Evolutionary conservation across 441 rosid genomes (phyloP), one percentile per base, ranked within the genome.

Genomic region (Croton laevigatus): DNA sequence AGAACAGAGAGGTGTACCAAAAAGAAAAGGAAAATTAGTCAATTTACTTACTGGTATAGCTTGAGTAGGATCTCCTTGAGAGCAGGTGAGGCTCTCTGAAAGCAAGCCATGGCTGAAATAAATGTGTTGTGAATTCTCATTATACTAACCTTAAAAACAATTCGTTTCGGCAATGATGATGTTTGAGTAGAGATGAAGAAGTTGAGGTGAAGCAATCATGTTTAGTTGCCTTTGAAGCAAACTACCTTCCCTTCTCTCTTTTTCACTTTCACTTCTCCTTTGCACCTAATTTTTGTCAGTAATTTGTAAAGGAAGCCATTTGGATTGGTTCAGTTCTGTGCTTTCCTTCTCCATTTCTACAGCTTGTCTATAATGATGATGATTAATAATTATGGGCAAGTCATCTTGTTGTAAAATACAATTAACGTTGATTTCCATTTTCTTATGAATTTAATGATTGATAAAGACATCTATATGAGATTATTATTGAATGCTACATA

Each of bases 21-120:
- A 27, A 27, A 27, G 32, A 27, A 27, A 27, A 27, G 1, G 32
- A 27, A 27, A 27, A 27, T 27, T 27, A 27, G 32, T 27, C 32
- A 27, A 2, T 27, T 27, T 27, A 27, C 83, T 79, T 74, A 92
- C 93, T 83, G 73, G 65, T 86, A 72, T 36, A 92, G 68, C 74
- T 78, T 81, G 85, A 87, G 87, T 74, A 92, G 80, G 65, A 84
- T 82, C 70, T 88, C 84, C 82, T 81, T 87, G 59, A 90, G 69
- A 16, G 89, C 86, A 3, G 93, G 96, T 34, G 97, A 92, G 52
- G 87, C 86, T 79, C 90, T 85, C 62, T 83, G 85, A 57, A 88
- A 86, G 76, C 85, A 78, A 44, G 87, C 89, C 92, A 88, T 87
- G 65, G 32, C 32, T 71, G 68, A 23, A 13, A 19, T 44, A 23